Evolutionary conservation across 139 green algal genomes (phyloP), one percentile per base, ranked within the genome.

Genomic region (Spirogloea muscicola): DNA sequence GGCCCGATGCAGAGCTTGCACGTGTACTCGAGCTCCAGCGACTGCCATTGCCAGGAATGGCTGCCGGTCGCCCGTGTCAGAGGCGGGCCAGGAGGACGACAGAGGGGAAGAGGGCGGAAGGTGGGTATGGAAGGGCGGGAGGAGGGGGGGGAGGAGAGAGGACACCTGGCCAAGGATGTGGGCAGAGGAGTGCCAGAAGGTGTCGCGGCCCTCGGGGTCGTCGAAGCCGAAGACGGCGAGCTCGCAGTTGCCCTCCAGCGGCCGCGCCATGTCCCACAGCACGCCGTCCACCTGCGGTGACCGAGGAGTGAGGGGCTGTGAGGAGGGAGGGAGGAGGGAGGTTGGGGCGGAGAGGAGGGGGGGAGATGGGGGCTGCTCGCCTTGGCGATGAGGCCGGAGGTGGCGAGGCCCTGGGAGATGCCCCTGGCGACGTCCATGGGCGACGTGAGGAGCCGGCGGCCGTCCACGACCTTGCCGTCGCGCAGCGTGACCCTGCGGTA

Each of bases 1-100:
- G 94, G 94, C 1, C 94, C 94, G 64, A 99, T 97, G 31, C 93
- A 98, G 43, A 99, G 86, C 71, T 97, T 87, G 41, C 92, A 93
- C 38, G 91, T 92, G 84, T 90, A 98, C 82, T 94, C 85, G 41
- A 93, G 84, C 89, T 98, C 94, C 65, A 98, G 86, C 10, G 69
- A 33, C 69, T 78, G 57, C 18, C n/a, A 39, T 66, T 13, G 39
- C 2, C 2, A 37, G 41, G 41, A 38, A 49, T 38, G 39, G 3
- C 41, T 18, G 41, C n/a, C 2, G 64, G 13, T 29, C 0, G 3
- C 2, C 5, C 29, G 0, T 3, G 31, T 27, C n/a, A 5, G 41
- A 41, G 41, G 3, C 13, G 16, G 49, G 4, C 4, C 21, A 27
- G 44, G 33, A 21, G 42, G 21, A 46, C 1, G 65, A 44, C 27